Evolutionary conservation across 495 filamentous ascomycete species (phyloP), one percentile per base, ranked within the genome.

Genomic region (Penicillium atrosanguineum): DNA sequence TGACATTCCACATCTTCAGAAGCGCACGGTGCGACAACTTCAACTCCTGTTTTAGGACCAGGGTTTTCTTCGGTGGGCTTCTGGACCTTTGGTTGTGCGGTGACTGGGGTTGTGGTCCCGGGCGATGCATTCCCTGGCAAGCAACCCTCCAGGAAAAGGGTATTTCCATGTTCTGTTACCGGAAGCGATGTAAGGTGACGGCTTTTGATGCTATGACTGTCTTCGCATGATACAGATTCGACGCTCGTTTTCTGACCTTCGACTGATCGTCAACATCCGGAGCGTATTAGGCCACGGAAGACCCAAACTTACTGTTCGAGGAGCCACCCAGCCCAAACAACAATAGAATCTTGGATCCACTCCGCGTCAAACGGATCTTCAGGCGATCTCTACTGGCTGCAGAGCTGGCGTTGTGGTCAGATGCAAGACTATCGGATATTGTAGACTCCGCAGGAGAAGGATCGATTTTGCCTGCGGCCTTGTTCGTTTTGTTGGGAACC

Each of bases 341-440:
- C 1, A 60, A 48, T 46, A 67, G 23, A 9, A 67, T 25, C 34
- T 62, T 64, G 6, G 64, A 67, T 29, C 64, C 56, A 53, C 61
- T 67, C 11, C 59, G 55, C 3, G 58, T 62, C 16, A 67, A 23
- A n/a, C 56, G 56, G 11, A 44, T 29, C 18, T 44, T 59, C 3
- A 67, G 44, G 14, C 61, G 55, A 40, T 48, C 34, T 44, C 46
- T 62, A 19, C 46, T 21, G 6, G 26, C 14, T 14, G 41, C 21
- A 12, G 44, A 42, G 11, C 9, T 45, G 23, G 53, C 47, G 20
- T 43, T 52, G 25, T 56, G 46, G 23, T 68, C 66, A 7, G 61
- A 59, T 16, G 48, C 50, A 18, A 63, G 56, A 28, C 51, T 64
- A 26, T 71, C 69, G 11, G 73, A 68, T 37, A 63, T 26, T 15